Base-by-base conservation (phyloP, 352 stramenopile species). In the Blastocystis sp. region DNA sequence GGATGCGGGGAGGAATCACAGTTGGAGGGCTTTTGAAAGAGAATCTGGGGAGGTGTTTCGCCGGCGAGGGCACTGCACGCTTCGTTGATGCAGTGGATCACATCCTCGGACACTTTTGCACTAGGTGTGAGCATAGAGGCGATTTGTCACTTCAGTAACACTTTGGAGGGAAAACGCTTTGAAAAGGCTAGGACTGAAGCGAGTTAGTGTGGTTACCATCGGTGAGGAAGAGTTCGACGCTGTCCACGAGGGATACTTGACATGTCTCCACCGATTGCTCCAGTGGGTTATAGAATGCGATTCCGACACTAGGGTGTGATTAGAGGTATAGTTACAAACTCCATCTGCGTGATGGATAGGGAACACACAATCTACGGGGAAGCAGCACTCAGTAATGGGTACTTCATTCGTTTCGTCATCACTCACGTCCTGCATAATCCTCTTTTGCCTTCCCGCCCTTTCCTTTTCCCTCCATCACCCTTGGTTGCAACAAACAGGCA, bases 21-120 rank as follows among this genome's bases (percentile, higher is more conserved):
- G 54, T 68, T 54, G 7, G 48, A 59, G 6, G 74, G 74, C 38
- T 84, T 84, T 17, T 84, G 74, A 52, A 84, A 63, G 28, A 84
- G 6, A 40, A 84, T 84, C 28, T 84, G 74, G 10, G 74, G 74
- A 6, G 74, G n/a, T 4, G 24, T 68, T 42, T 69, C 54, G 61
- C 69, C 45, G 10, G 54, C 11, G 28, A 57, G 21, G 9, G 65
- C 38, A 6, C 19, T 52, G 24, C 4, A 48, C 11, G 60, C 48
- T 70, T 84, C 54, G 24, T 84, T 68, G 57, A 84, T 42, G n/a
- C n/a, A 43, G 24, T 70, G 3, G 0, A 64, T 54, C 3, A 84
- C 24, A 9, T 84, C 74, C 28, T 84, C 74, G 9, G 54, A 24
- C 17, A 63, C 24, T 52, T 66, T 84, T 28, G 74, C 74, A 84